Evolutionary conservation across 2,329 filamentous ascomycete species (phyloP).

Genomic region (Aphanocladium album): DNA sequence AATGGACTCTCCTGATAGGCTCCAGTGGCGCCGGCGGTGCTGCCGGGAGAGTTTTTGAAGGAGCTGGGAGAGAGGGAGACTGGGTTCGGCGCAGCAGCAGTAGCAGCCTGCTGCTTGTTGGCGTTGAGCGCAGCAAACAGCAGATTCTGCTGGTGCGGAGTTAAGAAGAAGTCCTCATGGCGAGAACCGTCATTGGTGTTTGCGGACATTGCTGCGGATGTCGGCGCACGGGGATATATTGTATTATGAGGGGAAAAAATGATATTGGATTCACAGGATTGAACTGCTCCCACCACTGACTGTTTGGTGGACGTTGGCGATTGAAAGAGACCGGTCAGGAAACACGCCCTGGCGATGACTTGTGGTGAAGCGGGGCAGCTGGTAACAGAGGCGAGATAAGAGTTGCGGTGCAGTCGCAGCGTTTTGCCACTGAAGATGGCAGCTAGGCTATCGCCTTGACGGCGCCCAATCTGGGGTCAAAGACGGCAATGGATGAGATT

Average conservation of each 20-base stretch:
- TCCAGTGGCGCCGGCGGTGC: constrained; percentile 31
- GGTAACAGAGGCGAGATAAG: not conserved
- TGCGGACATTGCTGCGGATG: constrained; percentile 39
- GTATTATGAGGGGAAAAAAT: not conserved
- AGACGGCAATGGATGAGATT: not conserved
- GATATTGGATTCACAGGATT: not conserved
- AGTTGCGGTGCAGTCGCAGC: not conserved
- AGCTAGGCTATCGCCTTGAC: not conserved
- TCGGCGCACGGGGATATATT: not conserved
- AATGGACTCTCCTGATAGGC: constrained; percentile 72
- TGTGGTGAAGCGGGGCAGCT: constrained; percentile 9
- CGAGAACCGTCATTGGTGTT: constrained; percentile 33
- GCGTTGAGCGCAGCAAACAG: constrained; percentile 72
- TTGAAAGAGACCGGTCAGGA: not conserved
- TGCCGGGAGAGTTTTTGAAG: constrained; percentile 44
- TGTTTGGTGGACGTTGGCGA: not conserved
- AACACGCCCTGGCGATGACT: constrained; percentile 9
- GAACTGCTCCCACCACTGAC: not conserved
- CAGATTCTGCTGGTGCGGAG: constrained; percentile 70
- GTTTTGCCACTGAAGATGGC: not conserved
- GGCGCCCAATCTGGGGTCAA: constrained; percentile 6
- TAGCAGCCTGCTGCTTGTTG: constrained; percentile 45
- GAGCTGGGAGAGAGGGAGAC: constrained; percentile 44
- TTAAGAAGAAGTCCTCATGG: constrained; percentile 60
- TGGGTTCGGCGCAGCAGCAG: constrained; percentile 28